phyloP scores from a whole-genome alignment of 164 flowering plant species.

The Echeveria elegans region DNA sequence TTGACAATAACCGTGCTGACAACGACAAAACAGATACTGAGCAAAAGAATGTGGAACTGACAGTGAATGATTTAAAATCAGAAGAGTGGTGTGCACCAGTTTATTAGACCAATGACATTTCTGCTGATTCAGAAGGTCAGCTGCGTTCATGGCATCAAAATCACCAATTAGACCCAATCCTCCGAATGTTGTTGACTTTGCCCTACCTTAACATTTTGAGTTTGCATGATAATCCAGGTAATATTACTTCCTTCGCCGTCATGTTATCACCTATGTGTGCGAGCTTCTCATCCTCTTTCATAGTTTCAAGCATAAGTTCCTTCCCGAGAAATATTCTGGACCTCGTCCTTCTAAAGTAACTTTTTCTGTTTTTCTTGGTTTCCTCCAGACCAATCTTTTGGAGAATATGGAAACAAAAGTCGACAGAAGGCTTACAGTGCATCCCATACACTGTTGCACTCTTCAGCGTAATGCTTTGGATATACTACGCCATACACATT shows the following conservation, averaged over 20 bases:
- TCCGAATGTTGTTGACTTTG: no score
- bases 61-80: no score
- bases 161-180: background rate
- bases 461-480: constrained; percentile 40
- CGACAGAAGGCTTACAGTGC: constrained; percentile 52
- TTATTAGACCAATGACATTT: no score
- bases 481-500: constrained; percentile 43
- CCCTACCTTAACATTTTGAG: background rate
- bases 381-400: constrained; percentile 32
- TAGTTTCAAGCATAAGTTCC: no score
- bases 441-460: constrained; percentile 40
- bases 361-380: background rate
- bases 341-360: background rate
- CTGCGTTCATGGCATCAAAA: no score
- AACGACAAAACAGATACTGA: background rate
- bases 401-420: constrained; percentile 34
- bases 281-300: background rate
- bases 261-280: constrained; percentile 21
- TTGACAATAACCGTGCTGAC: no score
- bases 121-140: no score
- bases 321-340: background rate
- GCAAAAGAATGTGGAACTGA: background rate
- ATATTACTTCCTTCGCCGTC: constrained; percentile 17
- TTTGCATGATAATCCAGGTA: constrained; percentile 12
- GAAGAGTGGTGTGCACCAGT: no score